Evolutionary conservation across 208 protist genomes (phyloP).

Genomic region (Leishmania tropica): DNA sequence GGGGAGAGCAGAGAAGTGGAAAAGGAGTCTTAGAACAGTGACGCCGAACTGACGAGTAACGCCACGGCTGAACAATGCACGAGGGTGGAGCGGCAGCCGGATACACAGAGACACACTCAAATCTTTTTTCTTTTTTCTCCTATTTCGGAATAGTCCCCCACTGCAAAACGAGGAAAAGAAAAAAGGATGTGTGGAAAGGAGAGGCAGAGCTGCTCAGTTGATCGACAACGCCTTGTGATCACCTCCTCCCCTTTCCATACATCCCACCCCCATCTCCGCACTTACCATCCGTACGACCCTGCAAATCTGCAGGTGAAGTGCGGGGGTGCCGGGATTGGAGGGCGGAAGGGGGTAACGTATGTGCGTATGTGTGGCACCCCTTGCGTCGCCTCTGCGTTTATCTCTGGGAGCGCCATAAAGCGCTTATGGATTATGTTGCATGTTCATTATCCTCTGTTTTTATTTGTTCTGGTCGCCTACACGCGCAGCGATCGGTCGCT

Average conservation of each 20-base stretch:
- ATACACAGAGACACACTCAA: neutral
- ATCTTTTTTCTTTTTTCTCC: neutral
- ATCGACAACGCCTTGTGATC: neutral
- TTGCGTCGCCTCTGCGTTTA: neutral
- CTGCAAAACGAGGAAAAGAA: neutral
- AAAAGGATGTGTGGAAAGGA: neutral
- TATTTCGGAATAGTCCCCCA: neutral
- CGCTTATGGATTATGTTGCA: neutral
- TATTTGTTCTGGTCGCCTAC: neutral
- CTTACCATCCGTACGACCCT: neutral
- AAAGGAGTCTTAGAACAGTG: neutral
- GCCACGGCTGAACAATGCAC: neutral
- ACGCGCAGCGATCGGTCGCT: neutral
- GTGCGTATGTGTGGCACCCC: neutral
- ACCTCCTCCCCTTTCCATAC: neutral
- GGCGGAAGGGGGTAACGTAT: too few relatives aligned
- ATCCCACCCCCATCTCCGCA: neutral
- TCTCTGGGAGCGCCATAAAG: too few relatives aligned
- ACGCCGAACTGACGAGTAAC: neutral
- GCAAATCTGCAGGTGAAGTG: neutral
- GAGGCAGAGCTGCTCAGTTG: neutral
- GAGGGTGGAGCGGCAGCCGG: neutral
- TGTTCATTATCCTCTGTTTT: neutral
- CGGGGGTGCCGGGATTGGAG: neutral
- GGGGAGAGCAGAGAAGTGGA: neutral